phyloP scores from a whole-genome alignment of 306 rosid species.

The Carpinus fangiana region DNA sequence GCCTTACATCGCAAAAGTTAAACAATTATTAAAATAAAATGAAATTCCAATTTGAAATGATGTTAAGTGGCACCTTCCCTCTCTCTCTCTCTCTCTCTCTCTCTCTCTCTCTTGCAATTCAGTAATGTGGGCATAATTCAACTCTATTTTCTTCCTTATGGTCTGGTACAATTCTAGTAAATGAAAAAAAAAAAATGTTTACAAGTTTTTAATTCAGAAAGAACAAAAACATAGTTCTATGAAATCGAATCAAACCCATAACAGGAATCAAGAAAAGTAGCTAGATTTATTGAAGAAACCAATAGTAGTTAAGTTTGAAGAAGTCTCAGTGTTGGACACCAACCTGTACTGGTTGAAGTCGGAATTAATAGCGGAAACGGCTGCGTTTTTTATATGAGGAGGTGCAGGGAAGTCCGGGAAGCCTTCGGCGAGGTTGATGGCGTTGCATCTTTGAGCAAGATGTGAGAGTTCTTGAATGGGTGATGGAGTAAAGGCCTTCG shows the following conservation, averaged over 20 bases:
- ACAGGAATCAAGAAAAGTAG: neutral
- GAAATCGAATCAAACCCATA: neutral
- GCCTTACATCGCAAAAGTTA: slow-evolving; percentile 41
- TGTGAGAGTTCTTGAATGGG: slow-evolving; percentile 79
- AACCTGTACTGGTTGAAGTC: slow-evolving; percentile 85
- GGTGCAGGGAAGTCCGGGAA: slow-evolving; percentile 90
- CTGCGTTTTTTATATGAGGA: slow-evolving; percentile 56
- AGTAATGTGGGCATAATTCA: neutral
- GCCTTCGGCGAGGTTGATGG: slow-evolving; percentile 91
- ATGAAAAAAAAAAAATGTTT: neutral
- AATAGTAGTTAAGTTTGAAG: neutral
- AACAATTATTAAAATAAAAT: neutral
- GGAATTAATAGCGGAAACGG: slow-evolving; percentile 72
- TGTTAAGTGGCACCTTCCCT: too few species aligned
- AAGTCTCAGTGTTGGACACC: slow-evolving; percentile 4
- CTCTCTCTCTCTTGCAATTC: neutral
- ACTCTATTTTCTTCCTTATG: neutral
- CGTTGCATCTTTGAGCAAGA: slow-evolving; percentile 71
- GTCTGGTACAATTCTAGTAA: neutral
- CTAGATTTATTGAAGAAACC: neutral
- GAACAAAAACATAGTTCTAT: neutral
- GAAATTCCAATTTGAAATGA: neutral
- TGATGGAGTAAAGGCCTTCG: slow-evolving; percentile 64
- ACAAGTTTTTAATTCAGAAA: neutral
- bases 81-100: too few species aligned